phyloP scores from a whole-genome alignment of 2,329 filamentous ascomycete genomes.

The Septoria linicola region DNA sequence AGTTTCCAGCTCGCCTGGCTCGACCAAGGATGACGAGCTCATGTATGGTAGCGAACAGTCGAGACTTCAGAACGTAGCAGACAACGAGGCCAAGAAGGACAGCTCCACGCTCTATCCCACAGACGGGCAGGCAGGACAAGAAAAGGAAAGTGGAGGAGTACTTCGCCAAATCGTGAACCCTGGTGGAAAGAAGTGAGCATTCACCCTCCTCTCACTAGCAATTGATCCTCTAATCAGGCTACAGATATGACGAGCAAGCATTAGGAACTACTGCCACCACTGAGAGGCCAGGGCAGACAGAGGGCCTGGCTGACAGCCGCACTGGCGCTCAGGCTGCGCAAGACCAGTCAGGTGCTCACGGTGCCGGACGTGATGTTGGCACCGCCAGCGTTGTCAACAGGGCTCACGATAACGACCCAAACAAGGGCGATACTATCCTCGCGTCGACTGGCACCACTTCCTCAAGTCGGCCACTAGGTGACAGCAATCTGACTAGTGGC shows the following conservation, averaged over 20 bases:
- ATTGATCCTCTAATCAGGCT: neutral
- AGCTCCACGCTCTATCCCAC: conserved; percentile 13
- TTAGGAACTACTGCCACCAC: conserved; percentile 23
- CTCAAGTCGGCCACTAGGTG: conserved; percentile 9
- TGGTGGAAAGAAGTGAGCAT: conserved; percentile 17
- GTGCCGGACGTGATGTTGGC: conserved; percentile 14
- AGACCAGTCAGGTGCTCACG: conserved; percentile 16
- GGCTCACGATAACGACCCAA: conserved; percentile 12
- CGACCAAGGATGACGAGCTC: conserved; percentile 40
- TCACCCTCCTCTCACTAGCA: neutral
- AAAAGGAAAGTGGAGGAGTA: conserved; percentile 25
- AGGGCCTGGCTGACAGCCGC: conserved; percentile 16
- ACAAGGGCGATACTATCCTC: conserved; percentile 9
- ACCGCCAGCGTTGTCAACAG: neutral
- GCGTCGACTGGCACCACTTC: conserved; percentile 11
- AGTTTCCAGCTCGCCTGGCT: conserved; percentile 31
- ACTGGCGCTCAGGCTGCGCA: conserved; percentile 14
- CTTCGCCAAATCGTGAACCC: conserved; percentile 25
- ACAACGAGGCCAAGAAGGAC: conserved; percentile 14
- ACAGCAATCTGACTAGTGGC: neutral
- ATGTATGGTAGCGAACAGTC: conserved; percentile 35
- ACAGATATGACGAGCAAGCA: conserved; percentile 26
- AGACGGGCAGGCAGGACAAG: conserved; percentile 3
- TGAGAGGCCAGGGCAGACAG: conserved; percentile 9
- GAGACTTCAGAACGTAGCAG: conserved; percentile 7